Evolutionary conservation across 106 monocot species (phyloP).

Genomic region (Allium cepa): DNA sequence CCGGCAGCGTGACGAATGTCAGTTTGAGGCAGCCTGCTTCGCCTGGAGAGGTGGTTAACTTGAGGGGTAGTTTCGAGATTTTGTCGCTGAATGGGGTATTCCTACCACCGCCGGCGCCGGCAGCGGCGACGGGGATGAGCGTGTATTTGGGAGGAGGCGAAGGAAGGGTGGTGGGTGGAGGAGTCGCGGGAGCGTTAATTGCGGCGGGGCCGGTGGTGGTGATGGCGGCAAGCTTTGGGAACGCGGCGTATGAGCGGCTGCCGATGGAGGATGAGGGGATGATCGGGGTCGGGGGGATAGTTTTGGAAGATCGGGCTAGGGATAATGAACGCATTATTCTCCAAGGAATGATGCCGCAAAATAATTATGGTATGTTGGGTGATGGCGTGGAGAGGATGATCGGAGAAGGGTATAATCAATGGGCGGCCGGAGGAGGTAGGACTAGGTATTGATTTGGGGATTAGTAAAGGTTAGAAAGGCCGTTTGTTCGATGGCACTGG

Average conservation of each 20-base stretch:
- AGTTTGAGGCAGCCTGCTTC: slow-evolving; percentile 55
- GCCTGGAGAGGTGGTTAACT: slow-evolving; percentile 30
- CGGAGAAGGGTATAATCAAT: no score
- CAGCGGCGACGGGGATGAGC: slow-evolving; percentile 41
- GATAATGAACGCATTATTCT: no score
- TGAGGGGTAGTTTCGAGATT: slow-evolving; percentile 60
- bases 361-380: no score
- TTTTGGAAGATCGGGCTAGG: no score
- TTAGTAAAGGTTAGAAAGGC: no score
- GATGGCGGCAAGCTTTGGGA: slow-evolving; percentile 60
- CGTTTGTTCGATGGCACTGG: no score
- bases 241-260: slow-evolving; percentile 58
- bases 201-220: slow-evolving; percentile 49
- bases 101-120: slow-evolving; percentile 54
- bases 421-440: no score
- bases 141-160: slow-evolving; percentile 51
- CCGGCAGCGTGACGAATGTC: slow-evolving; percentile 50
- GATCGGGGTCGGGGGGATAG: no score
- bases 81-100: slow-evolving; percentile 50
- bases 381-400: no score
- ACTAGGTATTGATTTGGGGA: no score
- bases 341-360: no score
- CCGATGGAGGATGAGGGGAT: slow-evolving; percentile 53
- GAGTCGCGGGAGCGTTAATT: slow-evolving; percentile 36
- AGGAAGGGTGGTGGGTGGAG: slow-evolving; percentile 60